Base-by-base conservation (phyloP, 768 basidiomycete species). In the Rhodotorula toruloides region DNA sequence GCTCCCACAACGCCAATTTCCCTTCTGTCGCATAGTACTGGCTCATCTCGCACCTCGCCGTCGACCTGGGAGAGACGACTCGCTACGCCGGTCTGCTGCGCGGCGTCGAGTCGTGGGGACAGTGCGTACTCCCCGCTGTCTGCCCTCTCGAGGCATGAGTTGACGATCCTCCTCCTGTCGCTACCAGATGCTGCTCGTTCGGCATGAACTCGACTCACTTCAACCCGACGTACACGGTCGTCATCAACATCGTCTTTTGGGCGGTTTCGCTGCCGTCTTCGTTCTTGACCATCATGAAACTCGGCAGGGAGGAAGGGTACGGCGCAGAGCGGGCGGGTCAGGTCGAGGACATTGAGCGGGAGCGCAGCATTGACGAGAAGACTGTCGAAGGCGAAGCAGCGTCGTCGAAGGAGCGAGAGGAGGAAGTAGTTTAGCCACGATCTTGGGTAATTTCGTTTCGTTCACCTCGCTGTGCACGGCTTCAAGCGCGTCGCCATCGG, bases 81-180 rank as follows among this genome's bases (percentile, higher is more conserved):
- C 55, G 54, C 40, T 50, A 43, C 32, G 62, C 62, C 8, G 62
- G 62, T 2, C 49, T 63, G 11, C 34, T 63, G 11, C 62, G 62
- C 32, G 62, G 62, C 17, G 32, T 63, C 32, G 62, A 63, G 36
- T n/a, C n/a, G 7, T 63, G 29, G 29, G 62, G 62, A 16, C 62
- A 63, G 49, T 50, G 55, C 55, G 27, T 32, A 3, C n/a, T n/a
- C n/a, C n/a, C n/a, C n/a, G n/a, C n/a, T n/a, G n/a, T n/a, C n/a
- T n/a, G n/a, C n/a, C n/a, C n/a, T n/a, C n/a, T n/a, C n/a, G n/a
- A n/a, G n/a, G n/a, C n/a, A n/a, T n/a, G n/a, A n/a, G n/a, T n/a
- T n/a, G n/a, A n/a, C n/a, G n/a, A n/a, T n/a, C n/a, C n/a, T n/a
- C n/a, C n/a, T n/a, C n/a, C n/a, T n/a, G n/a, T n/a, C n/a, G n/a